phyloP scores from a whole-genome alignment of 2,329 filamentous ascomycete species.

The Scedosporium boydii region DNA sequence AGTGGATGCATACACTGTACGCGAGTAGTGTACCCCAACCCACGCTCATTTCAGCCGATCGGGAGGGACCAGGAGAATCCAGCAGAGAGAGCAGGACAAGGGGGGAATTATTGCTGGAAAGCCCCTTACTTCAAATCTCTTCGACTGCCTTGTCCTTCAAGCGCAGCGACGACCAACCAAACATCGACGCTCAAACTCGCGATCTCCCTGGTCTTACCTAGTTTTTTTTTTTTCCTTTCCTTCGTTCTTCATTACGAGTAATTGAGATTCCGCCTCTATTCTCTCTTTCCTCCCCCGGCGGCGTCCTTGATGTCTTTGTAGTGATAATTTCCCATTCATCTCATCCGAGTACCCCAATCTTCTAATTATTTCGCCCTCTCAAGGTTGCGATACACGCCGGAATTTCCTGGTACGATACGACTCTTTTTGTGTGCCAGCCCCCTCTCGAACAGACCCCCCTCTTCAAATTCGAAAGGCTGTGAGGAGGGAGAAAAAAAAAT shows the following conservation, averaged over 20 bases:
- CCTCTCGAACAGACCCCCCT: background rate
- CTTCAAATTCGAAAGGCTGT: background rate
- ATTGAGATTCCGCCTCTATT: background rate
- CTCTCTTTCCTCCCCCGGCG: background rate
- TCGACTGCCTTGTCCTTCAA: background rate
- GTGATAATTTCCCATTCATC: background rate
- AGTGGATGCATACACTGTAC: background rate
- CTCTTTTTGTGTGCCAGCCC: background rate
- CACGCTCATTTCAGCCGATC: background rate
- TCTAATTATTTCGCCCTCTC: background rate
- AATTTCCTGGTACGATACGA: background rate
- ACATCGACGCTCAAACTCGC: constrained; percentile 4
- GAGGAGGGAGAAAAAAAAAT: background rate
- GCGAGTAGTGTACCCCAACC: background rate
- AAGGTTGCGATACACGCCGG: background rate
- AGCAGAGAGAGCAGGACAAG: background rate
- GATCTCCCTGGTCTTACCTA: background rate
- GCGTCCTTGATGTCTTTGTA: background rate
- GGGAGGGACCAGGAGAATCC: background rate
- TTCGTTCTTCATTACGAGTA: background rate
- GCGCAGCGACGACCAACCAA: background rate
- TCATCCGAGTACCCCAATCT: background rate
- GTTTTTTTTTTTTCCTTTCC: no score
- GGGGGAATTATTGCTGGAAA: background rate
- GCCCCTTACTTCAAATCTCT: background rate